A percentile compares a stretch with the other conserved stretches of the same genome.
These are phyloP conservation scores for Oemleria cerasiformis DNA, from an alignment of 306 rosid genomes.

Conservation along the genomic window DNA sequence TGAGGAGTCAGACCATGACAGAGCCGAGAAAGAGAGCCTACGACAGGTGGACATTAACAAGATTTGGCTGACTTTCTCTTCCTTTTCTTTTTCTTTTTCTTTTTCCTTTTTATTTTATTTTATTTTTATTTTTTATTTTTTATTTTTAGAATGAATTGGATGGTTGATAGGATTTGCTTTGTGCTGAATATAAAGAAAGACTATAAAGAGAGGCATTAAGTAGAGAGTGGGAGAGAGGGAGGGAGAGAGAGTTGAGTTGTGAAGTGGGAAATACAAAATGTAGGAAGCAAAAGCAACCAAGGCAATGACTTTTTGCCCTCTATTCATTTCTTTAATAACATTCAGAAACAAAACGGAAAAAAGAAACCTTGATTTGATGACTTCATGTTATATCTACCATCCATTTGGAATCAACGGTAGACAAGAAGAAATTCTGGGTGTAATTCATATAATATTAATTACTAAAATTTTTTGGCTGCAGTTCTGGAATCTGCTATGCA, in stretches of 20 bases:
- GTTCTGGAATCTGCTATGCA: not conserved
- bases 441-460: no score
- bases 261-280: not conserved
- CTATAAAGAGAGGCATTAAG: not conserved
- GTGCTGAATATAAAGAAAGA: no score
- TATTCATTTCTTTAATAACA: not conserved
- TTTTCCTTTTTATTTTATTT: not conserved
- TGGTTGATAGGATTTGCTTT: not conserved
- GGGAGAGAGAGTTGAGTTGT: no score
- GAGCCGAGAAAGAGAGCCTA: not conserved
- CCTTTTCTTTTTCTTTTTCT: no score
- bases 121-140: no score
- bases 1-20: not conserved
- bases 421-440: no score
- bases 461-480: no score
- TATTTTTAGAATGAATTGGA: not conserved
- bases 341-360: no score
- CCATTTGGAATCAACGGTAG: no score
- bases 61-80: no score
- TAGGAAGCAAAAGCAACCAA: not conserved
- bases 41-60: constrained; percentile 1
- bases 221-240: no score
- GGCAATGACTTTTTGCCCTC: not conserved
- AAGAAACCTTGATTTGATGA: not conserved
- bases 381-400: not conserved